These are phyloP conservation scores for Hamamelis virginiana DNA, from an alignment of 164 flowering plant species.

Conservation along the genomic window DNA sequence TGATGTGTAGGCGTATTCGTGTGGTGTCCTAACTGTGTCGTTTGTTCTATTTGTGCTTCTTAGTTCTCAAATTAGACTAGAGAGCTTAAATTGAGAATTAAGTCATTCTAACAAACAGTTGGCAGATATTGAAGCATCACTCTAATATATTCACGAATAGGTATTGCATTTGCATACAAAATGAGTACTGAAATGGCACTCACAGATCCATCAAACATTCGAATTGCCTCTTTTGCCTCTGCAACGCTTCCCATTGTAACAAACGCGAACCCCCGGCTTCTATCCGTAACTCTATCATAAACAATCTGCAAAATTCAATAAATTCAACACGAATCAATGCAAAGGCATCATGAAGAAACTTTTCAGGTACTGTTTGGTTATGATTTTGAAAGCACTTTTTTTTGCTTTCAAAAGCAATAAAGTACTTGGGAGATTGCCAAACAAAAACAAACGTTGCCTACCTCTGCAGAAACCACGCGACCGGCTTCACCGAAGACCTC, in stretches of 20 bases:
- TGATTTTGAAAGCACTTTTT: no score
- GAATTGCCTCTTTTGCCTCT: slow-evolving; percentile 79
- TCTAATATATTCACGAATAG: no score
- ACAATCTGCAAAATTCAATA: slow-evolving; percentile 50
- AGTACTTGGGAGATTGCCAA: no score
- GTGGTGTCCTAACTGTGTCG: no score
- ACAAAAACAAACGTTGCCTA: not conserved
- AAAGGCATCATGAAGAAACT: not conserved
- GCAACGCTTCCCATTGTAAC: slow-evolving; percentile 73
- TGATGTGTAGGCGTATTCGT: no score
- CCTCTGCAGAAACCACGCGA: slow-evolving; percentile 60
- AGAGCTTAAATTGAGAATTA: no score
- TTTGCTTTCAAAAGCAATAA: no score
- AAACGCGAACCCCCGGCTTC: slow-evolving; percentile 93
- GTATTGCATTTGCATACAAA: not conserved
- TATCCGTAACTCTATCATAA: slow-evolving; percentile 74
- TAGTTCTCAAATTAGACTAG: no score
- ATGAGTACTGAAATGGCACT: slow-evolving; percentile 26
- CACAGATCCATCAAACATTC: slow-evolving; percentile 84
- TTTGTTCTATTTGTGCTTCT: no score
- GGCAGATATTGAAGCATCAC: no score
- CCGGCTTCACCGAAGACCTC: slow-evolving; percentile 75
- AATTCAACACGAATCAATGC: not conserved
- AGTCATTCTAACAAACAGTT: no score
- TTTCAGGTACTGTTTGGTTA: no score